Base-by-base conservation (phyloP, 805 yeast genomes). In the Wickerhamiella musiphila region DNA sequence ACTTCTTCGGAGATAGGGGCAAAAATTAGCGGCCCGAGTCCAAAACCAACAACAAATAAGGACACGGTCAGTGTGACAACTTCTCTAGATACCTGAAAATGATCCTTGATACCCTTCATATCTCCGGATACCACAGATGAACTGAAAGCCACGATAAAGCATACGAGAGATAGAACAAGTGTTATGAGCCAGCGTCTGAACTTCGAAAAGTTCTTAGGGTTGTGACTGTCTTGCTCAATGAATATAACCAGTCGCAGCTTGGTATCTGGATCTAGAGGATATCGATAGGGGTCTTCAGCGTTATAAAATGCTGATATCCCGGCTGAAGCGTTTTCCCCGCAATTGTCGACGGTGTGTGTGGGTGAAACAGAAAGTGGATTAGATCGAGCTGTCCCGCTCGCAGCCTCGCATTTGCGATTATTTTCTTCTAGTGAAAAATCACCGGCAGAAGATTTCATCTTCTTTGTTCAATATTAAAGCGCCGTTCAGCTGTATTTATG, bases 111-210 rank as follows among this genome's bases (percentile, higher is more conserved):
- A 12, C 75, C 61, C 10, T 65, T 66, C 31, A 84, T 58, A 28
- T 92, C 90, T 44, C 93, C 93, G 17, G 93, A 75, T 45, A 81
- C 76, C 50, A 86, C 77, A 2, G 94, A 77, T 4, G 94, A 79
- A 25, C 94, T 94, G 52, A 79, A 83, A 2, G 95, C 95, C 19
- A 86, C 94, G 46, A 82, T 68, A 35, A 84, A 73, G 31, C 84
- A 94, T 40, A 78, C 63, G 20, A 70, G 42, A 2, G 94, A 72
- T 16, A 79, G 59, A 7, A 73, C 41, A 19, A 76, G 49, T 0
- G 95, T 82, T 49, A 75, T 49, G 20, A 39, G 30, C 54, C 58
- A 46, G 41, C 46, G 49, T 15, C 30, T 15, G n/a, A 17, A 23
- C 12, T 18, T n/a, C 4, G 30, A 28, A 23, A 28, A 19, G 12